These are phyloP conservation scores for Cladosporium sp. DNA, from an alignment of 2,329 filamentous ascomycete genomes.

Conservation along the genomic window DNA sequence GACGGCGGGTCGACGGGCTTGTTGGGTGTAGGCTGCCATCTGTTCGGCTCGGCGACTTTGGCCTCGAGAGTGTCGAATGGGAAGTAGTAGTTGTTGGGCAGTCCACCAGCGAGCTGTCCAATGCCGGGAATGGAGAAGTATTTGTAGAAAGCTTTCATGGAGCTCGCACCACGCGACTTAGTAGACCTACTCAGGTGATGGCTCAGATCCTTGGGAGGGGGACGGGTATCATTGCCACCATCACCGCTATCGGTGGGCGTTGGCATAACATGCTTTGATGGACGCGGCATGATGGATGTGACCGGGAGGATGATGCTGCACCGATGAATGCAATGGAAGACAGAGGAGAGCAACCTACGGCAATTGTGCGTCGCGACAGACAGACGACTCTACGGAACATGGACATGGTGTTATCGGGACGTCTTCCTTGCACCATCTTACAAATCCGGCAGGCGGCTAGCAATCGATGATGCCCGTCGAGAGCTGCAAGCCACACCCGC, in stretches of 20 bases:
- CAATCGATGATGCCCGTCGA: conserved; percentile 7
- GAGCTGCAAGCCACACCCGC: not conserved
- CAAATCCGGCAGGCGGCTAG: conserved; percentile 7
- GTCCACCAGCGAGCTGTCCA: conserved; percentile 58
- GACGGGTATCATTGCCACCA: conserved; percentile 22
- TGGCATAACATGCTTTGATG: conserved; percentile 4
- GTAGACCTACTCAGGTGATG: conserved; percentile 73
- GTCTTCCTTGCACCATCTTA: conserved; percentile 1
- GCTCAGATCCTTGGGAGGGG: conserved; percentile 66
- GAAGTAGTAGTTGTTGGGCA: conserved; percentile 78
- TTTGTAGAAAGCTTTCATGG: conserved; percentile 79
- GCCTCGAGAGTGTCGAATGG: conserved; percentile 89
- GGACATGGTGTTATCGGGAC: conserved; percentile 5
- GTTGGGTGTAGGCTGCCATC: conserved; percentile 69
- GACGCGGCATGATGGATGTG: conserved; percentile 1
- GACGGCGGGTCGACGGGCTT: conserved; percentile 49
- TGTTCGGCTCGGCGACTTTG: conserved; percentile 66
- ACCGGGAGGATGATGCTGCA: not conserved
- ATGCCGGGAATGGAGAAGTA: conserved; percentile 67
- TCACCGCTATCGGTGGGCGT: conserved; percentile 8
- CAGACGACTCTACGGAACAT: not conserved
- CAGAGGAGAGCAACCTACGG: not conserved
- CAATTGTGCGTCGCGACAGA: not conserved
- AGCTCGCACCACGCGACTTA: conserved; percentile 59
- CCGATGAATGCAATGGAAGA: not conserved